A percentile compares a stretch with the other conserved stretches of the same genome.
Conservation (phyloP, 2,329 filamentous ascomycete species). For the Neurospora sp. region DNA sequence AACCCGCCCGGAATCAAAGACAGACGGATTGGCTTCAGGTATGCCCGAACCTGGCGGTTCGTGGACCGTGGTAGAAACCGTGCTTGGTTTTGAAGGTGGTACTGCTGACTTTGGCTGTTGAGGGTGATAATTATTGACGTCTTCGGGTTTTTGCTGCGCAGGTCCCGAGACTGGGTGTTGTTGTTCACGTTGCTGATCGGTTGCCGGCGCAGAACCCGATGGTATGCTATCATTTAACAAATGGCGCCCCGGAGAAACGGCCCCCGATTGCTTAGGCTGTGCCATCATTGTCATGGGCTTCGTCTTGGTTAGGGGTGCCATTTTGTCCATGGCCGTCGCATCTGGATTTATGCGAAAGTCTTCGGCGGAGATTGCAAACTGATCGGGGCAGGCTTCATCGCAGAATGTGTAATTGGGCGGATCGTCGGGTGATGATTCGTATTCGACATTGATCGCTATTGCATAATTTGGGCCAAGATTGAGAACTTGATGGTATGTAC, state of each 20-base stretch:
- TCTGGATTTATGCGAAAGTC: slow-evolving; percentile 15
- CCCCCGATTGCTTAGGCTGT: neutral
- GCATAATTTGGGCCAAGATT: slow-evolving; percentile 19
- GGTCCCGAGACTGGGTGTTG: neutral
- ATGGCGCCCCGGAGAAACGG: neutral
- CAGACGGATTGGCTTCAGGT: neutral
- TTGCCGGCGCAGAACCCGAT: neutral
- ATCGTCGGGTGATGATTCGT: slow-evolving; percentile 16
- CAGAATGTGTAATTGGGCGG: slow-evolving; percentile 16
- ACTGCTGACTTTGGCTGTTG: neutral
- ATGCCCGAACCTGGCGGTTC: neutral
- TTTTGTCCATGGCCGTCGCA: neutral
- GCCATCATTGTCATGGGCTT: neutral
- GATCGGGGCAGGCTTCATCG: slow-evolving; percentile 16
- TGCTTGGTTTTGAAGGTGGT: neutral
- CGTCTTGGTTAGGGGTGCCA: neutral
- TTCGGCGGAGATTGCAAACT: slow-evolving; percentile 16
- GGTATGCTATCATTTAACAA: neutral
- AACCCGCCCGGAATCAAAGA: neutral
- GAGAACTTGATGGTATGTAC: slow-evolving; percentile 19
- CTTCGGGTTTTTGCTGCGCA: neutral
- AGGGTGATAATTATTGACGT: neutral
- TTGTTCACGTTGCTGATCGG: neutral
- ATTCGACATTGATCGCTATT: slow-evolving; percentile 18
- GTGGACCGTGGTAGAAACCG: neutral